Base-by-base conservation (phyloP, 495 filamentous ascomycete genomes). In the Polyplosphaeria fusca region DNA sequence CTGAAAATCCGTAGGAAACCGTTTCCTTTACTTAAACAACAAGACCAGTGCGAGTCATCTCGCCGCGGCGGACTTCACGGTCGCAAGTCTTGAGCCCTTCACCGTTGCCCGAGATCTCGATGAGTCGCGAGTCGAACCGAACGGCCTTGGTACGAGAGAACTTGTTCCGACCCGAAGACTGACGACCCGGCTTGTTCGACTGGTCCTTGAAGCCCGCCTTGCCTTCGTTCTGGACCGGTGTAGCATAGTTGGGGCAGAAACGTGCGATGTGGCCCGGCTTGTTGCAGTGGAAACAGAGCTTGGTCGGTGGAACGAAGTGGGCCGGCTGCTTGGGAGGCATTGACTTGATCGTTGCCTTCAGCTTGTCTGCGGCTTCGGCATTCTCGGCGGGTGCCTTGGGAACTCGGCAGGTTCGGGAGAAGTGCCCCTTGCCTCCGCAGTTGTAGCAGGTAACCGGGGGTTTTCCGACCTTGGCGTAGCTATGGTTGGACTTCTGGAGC, bases 61-160 rank as follows among this genome's bases (percentile, higher is more conserved):
- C 23, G 5, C 50, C 39, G 13, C 2, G 1, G 12, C 39, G 9
- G 7, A 45, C 50, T 19, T 54, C 50, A 4, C 22, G 13, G 22
- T 54, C 50, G 18, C 40, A 54, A 4, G 50, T 54, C 40, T 14
- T 28, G 4, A 54, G 12, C 1, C 50, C 38, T 16, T 54, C 39
- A n/a, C 40, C 50, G 18, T 54, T 54, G 24, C 38, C 14, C 11
- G 4, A 3, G n/a, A 52, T 24, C 9, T 16, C 37, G 23, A 52
- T 27, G 39, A 5, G 9, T 5, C 39, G 39, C 9, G 9, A 18
- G 14, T 35, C 30, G 14, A 14, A 22, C 12, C 48, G 48, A 18
- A 22, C 50, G 13, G 11, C 18, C 24, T 30, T 54, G 5, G 20
- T 38, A 2, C 48, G 35, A 37, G 27, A 42, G 50, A 13, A 18